phyloP scores from a whole-genome alignment of 768 basidiomycete species.

The Serendipita sp. region DNA sequence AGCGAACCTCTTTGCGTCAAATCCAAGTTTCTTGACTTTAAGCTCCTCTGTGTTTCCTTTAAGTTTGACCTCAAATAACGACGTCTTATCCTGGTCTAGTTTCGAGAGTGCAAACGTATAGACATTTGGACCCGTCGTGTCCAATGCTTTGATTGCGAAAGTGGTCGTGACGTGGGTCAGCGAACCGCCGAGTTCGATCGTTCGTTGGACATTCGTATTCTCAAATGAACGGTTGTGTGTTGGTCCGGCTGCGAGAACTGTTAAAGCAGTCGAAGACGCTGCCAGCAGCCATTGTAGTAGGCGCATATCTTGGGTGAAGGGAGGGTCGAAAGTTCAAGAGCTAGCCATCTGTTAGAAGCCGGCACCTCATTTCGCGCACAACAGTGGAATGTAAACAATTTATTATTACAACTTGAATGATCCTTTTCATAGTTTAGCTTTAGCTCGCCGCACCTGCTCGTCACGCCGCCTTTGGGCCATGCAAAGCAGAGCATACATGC shows the following conservation, averaged over 20 bases:
- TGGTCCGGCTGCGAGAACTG: neutral
- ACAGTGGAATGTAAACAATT: too few relatives aligned
- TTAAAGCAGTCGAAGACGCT: neutral
- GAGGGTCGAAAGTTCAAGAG: neutral
- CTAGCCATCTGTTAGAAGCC: neutral
- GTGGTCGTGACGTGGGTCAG: slow-evolving; percentile 80
- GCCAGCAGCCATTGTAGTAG: slow-evolving; percentile 4
- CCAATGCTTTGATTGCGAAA: slow-evolving; percentile 61
- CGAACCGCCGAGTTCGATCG: slow-evolving; percentile 78
- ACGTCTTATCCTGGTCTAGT: slow-evolving; percentile 48
- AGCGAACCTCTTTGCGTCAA: slow-evolving; percentile 38
- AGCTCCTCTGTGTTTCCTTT: slow-evolving; percentile 52
- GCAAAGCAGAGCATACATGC: slow-evolving; percentile 18
- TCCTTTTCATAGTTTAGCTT: slow-evolving; percentile 6
- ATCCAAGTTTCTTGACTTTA: slow-evolving; percentile 30
- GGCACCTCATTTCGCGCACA: neutral
- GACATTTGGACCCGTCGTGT: slow-evolving; percentile 35
- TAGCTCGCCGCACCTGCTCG: slow-evolving; percentile 8
- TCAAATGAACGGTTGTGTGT: slow-evolving; percentile 37
- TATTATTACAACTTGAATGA: neutral
- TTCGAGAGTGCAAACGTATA: slow-evolving; percentile 55
- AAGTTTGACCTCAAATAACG: slow-evolving; percentile 65
- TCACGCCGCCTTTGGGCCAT: slow-evolving; percentile 14
- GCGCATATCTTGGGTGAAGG: neutral
- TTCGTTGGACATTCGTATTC: slow-evolving; percentile 79